A percentile compares a stretch with the other conserved stretches of the same genome.
Conservation (phyloP, 1,139 yeast species). For the Debaryomyces singareniensis region DNA sequence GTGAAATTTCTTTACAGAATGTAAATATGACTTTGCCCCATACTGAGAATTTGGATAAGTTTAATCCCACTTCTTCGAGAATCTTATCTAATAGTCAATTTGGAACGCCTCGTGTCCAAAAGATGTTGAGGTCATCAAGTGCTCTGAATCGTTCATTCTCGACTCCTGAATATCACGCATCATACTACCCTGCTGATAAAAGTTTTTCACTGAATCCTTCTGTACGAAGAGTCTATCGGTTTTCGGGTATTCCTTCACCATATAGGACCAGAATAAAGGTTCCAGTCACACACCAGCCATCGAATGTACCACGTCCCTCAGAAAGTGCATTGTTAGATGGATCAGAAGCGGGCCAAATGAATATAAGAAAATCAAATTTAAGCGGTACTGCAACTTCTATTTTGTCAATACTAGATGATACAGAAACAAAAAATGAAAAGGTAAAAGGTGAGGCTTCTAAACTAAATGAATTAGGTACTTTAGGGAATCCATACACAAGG, state of each 20-base stretch:
- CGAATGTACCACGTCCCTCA: constrained; percentile 2
- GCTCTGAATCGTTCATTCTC: constrained; percentile 13
- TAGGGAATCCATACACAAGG: constrained; percentile 50
- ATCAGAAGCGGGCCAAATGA: neutral
- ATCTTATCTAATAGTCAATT: constrained; percentile 6
- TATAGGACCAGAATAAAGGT: constrained; percentile 47
- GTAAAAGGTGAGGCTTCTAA: constrained; percentile 7
- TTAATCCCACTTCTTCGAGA: too few relatives aligned
- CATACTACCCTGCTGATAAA: constrained; percentile 26
- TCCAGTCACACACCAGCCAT: constrained; percentile 12
- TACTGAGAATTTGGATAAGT: neutral
- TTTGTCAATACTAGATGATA: constrained; percentile 53
- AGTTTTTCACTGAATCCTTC: constrained; percentile 26
- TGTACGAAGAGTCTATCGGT: constrained; percentile 50
- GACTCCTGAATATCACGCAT: constrained; percentile 38
- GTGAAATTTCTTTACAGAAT: constrained; percentile 1
- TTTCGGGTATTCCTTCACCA: constrained; percentile 61
- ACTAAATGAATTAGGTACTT: constrained; percentile 16
- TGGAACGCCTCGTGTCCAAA: constrained; percentile 18
- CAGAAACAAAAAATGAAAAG: constrained; percentile 11
- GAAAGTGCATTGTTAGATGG: neutral
- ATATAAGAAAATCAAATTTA: constrained; percentile 11
- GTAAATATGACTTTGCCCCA: neutral
- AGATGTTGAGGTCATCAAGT: constrained; percentile 12
- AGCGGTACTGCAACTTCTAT: constrained; percentile 66